These are phyloP conservation scores for Purshia tridentata DNA, from an alignment of 306 rosid genomes.

Conservation along the genomic window DNA sequence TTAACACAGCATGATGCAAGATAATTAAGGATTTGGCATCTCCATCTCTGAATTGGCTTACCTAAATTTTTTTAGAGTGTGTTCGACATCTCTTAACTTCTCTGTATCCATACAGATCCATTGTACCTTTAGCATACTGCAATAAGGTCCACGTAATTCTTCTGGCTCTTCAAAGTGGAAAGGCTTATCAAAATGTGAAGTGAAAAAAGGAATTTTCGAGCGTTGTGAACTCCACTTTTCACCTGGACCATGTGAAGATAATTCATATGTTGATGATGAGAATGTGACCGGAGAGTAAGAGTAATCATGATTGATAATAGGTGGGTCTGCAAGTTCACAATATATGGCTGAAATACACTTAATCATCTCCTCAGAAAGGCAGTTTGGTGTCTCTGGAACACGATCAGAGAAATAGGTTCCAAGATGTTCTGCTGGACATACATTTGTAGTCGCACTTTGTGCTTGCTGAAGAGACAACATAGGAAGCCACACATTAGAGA, in stretches of 20 bases:
- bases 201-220: conserved; percentile 50
- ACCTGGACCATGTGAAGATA: conserved; percentile 48
- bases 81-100: conserved; percentile 63
- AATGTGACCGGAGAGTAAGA: conserved; percentile 51
- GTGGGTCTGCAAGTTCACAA: conserved; percentile 76
- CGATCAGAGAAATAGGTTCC: conserved; percentile 41
- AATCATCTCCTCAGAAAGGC: conserved; percentile 88
- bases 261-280: conserved; percentile 51
- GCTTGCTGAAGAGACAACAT: conserved; percentile 56
- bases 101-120: conserved; percentile 53
- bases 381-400: conserved; percentile 65
- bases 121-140: conserved; percentile 70
- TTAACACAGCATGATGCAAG: conserved; percentile 8
- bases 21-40: background rate
- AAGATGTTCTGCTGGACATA: conserved; percentile 55
- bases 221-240: conserved; percentile 52
- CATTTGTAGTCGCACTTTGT: conserved; percentile 42
- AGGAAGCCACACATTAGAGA: conserved; percentile 27
- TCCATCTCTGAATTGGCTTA: conserved; percentile 28
- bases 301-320: conserved; percentile 43
- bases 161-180: conserved; percentile 55
- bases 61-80: conserved; percentile 76
- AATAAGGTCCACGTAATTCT: conserved; percentile 61
- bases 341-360: conserved; percentile 74
- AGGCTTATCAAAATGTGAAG: conserved; percentile 52